phyloP scores from a whole-genome alignment of 2,329 filamentous ascomycete species.

The Fusarium sp. region DNA sequence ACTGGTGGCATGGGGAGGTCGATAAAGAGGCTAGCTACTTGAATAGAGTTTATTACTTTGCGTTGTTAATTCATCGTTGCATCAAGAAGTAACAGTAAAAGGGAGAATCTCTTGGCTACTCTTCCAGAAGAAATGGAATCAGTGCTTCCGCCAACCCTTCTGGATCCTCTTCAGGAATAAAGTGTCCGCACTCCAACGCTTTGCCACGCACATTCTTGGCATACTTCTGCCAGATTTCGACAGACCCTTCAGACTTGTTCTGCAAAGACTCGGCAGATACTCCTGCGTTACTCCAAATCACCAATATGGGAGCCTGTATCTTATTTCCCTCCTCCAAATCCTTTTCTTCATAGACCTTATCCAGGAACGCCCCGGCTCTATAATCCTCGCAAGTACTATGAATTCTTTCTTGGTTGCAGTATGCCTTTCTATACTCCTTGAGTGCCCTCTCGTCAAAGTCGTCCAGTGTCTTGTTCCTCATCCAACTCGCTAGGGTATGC shows the following conservation, averaged over 20 bases:
- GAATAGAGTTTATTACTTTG: no score
- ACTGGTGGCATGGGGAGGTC: not conserved
- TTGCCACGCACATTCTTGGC: rapidly evolving
- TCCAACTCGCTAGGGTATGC: not conserved
- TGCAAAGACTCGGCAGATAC: not conserved
- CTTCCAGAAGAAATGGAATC: not conserved
- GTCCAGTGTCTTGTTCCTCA: rapidly evolving
- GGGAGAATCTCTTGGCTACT: no score
- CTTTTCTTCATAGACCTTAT: not conserved
- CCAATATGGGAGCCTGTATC: not conserved
- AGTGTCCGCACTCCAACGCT: not conserved
- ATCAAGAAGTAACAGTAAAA: no score
- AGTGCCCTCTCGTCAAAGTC: not conserved
- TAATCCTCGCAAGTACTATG: not conserved
- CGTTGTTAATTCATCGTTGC: no score
- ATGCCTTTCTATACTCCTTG: not conserved
- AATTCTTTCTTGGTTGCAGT: rapidly evolving
- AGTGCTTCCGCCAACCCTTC: not conserved
- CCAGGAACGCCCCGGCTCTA: not conserved
- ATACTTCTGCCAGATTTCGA: not conserved
- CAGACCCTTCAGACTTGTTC: rapidly evolving
- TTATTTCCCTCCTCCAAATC: rapidly evolving
- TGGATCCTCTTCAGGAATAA: not conserved
- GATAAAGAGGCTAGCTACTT: not conserved
- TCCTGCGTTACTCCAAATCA: not conserved